Evolutionary conservation across 2,329 filamentous ascomycete genomes (phyloP).

Genomic region (Orbilia quercus): DNA sequence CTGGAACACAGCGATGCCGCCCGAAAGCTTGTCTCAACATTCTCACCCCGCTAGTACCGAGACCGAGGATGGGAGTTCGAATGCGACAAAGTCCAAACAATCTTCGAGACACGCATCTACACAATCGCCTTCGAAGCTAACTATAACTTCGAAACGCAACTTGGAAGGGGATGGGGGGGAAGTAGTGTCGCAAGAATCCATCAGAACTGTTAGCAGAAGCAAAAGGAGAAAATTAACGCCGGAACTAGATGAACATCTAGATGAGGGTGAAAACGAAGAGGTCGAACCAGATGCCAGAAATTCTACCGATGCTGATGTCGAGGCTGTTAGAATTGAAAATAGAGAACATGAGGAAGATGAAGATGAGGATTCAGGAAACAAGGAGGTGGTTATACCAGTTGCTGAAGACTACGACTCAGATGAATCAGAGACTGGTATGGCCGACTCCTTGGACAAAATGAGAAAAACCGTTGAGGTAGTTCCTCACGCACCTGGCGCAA

Average conservation of each 20-base stretch:
- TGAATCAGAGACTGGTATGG: constrained; percentile 46
- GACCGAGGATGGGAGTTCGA: neutral
- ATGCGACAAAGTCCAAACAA: neutral
- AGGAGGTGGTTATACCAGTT: constrained; percentile 48
- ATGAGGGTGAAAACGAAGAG: constrained; percentile 5
- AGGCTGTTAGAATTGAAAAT: neutral
- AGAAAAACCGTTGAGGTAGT: constrained; percentile 46
- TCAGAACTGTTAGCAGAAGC: constrained; percentile 8
- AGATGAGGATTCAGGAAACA: neutral
- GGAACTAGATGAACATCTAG: neutral
- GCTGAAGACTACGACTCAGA: constrained; percentile 54
- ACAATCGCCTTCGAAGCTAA: constrained; percentile 18
- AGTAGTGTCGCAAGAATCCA: neutral
- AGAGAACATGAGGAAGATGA: constrained; percentile 10
- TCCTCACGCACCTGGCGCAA: constrained; percentile 74
- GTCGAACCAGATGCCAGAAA: neutral
- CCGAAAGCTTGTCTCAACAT: constrained; percentile 16
- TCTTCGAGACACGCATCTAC: neutral
- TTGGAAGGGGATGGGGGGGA: neutral
- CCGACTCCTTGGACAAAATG: constrained; percentile 57
- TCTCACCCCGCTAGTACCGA: constrained; percentile 12
- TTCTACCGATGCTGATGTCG: constrained; percentile 1
- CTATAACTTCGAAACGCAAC: constrained; percentile 38
- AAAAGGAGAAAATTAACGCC: constrained; percentile 44
- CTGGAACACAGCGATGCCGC: constrained; percentile 10